A percentile compares a stretch with the other conserved stretches of the same genome.
Conservation (phyloP, 2,329 filamentous ascomycete genomes). For the Xylariaceae sp. region DNA sequence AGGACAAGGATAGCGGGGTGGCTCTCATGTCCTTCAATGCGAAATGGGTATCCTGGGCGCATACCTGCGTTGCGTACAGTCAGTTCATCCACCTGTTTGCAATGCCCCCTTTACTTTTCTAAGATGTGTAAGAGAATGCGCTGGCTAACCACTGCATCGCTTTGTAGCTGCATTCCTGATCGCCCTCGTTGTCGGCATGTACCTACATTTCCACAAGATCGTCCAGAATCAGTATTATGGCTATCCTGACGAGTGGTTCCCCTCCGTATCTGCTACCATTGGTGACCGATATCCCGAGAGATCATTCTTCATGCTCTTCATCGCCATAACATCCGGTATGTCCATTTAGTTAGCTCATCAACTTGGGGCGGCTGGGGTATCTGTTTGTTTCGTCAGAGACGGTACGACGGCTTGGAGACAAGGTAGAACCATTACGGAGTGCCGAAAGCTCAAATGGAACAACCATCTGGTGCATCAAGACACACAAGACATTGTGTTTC, state of each 20-base stretch:
- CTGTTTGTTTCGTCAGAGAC: background rate
- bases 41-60: slow-evolving; percentile 87
- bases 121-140: background rate
- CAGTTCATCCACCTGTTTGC: slow-evolving; percentile 41
- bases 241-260: slow-evolving; percentile 95
- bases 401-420: background rate
- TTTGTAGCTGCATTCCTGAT: slow-evolving; percentile 79
- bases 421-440: background rate
- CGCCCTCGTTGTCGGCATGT: slow-evolving; percentile 80
- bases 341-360: background rate
- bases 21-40: slow-evolving; percentile 74
- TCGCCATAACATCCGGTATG: slow-evolving; percentile 89
- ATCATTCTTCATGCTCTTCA: slow-evolving; percentile 96
- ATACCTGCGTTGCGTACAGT: slow-evolving; percentile 86
- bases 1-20: slow-evolving; percentile 67
- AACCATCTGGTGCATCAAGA: background rate
- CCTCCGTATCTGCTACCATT: slow-evolving; percentile 94
- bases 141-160: slow-evolving; percentile 12
- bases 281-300: slow-evolving; percentile 96
- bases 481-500: background rate
- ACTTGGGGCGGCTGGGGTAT: background rate
- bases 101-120: background rate
- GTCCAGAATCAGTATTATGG: slow-evolving; percentile 96
- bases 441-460: background rate
- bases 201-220: slow-evolving; percentile 94